A percentile compares a stretch with the other conserved stretches of the same genome.
Conservation (phyloP, 2,329 filamentous ascomycete species). For the Emmonsia crescens region DNA sequence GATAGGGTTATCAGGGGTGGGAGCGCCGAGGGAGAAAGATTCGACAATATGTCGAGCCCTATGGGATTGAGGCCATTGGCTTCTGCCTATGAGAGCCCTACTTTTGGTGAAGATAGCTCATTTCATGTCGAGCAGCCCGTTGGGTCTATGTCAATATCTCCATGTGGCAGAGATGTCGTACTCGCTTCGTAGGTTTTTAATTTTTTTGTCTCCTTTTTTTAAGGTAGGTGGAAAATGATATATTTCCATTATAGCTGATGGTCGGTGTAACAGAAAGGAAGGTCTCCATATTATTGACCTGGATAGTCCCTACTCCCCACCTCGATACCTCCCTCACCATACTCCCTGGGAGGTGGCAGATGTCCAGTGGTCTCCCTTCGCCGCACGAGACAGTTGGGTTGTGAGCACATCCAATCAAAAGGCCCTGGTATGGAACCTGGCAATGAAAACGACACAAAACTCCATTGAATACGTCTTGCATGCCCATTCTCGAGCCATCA, state of each 20-base stretch:
- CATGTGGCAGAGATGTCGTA: constrained; percentile 79
- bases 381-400: constrained; percentile 81
- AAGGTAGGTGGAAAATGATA: background rate
- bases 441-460: constrained; percentile 57
- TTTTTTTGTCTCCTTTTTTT: background rate
- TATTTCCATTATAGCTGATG: constrained; percentile 9
- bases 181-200: constrained; percentile 55
- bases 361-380: constrained; percentile 94
- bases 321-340: constrained; percentile 73
- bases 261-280: constrained; percentile 49
- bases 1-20: background rate
- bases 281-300: constrained; percentile 86
- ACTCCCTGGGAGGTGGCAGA: constrained; percentile 92
- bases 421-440: constrained; percentile 87
- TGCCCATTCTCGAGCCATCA: constrained; percentile 78
- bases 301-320: constrained; percentile 77
- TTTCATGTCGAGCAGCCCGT: constrained; percentile 72
- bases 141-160: constrained; percentile 86
- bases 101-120: constrained; percentile 72
- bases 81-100: constrained; percentile 70
- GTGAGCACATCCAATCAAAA: constrained; percentile 91
- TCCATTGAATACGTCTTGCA: constrained; percentile 83
- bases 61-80: constrained; percentile 25
- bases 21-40: background rate
- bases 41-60: constrained; percentile 9